These are phyloP conservation scores for Saprolegnia diclina DNA, from an alignment of 352 stramenopile species.

Conservation along the genomic window DNA sequence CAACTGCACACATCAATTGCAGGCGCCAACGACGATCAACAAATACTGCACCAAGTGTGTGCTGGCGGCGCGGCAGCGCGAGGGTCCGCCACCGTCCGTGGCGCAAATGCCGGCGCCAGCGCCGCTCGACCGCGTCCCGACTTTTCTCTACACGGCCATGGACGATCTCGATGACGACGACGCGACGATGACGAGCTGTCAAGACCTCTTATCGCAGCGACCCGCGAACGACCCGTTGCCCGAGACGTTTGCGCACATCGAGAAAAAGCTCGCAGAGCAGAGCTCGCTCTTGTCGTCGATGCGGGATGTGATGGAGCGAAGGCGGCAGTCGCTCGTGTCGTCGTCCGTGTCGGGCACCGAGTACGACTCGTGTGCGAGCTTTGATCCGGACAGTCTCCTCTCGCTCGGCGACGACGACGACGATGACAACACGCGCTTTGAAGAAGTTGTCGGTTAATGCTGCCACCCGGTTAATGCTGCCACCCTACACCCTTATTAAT, in stretches of 20 bases:
- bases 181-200: background rate
- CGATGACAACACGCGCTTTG: background rate
- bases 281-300: conserved; percentile 2
- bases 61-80: background rate
- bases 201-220: background rate
- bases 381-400: background rate
- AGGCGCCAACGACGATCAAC: background rate
- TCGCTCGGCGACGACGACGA: background rate
- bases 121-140: background rate
- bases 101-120: background rate
- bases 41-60: conserved; percentile 27
- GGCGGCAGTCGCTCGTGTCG: background rate
- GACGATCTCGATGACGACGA: background rate
- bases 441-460: background rate
- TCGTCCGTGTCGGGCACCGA: background rate
- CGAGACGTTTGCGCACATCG: background rate
- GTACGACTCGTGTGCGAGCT: background rate
- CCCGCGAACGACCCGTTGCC: background rate
- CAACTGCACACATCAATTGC: conserved; percentile 12
- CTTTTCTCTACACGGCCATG: background rate
- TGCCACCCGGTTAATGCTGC: background rate
- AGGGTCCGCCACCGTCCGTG: background rate
- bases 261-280: conserved; percentile 8
- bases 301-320: conserved; percentile 3
- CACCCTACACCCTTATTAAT: background rate